These are phyloP conservation scores for Yamadazyma sp. DNA, from an alignment of 1,139 yeast species.

Conservation along the genomic window DNA sequence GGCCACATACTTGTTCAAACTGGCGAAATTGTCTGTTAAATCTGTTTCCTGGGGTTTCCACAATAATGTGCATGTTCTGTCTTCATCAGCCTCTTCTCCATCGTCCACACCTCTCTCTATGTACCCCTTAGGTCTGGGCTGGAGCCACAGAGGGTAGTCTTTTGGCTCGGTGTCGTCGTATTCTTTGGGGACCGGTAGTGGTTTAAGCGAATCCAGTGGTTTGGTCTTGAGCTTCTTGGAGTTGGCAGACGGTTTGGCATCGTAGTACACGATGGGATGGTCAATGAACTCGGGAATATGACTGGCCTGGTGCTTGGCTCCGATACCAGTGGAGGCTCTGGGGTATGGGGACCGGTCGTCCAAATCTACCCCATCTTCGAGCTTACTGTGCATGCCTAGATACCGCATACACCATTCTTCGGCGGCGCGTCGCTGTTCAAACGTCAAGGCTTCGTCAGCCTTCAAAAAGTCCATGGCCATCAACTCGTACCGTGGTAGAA, in stretches of 20 bases:
- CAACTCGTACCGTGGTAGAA: constrained; percentile 59
- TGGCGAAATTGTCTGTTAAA: constrained; percentile 27
- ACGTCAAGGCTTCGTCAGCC: constrained; percentile 39
- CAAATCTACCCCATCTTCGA: constrained; percentile 77
- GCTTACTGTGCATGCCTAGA: constrained; percentile 70
- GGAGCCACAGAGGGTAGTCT: constrained; percentile 73
- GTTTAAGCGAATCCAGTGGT: constrained; percentile 21
- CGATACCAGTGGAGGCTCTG: constrained; percentile 75
- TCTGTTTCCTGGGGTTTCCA: constrained; percentile 58
- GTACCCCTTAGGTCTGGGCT: constrained; percentile 76
- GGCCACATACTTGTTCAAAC: constrained; percentile 54
- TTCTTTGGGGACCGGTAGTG: constrained; percentile 49
- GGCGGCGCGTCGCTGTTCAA: constrained; percentile 47
- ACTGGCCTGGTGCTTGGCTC: constrained; percentile 71
- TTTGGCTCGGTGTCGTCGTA: constrained; percentile 38
- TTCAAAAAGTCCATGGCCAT: constrained; percentile 55
- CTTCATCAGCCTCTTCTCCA: constrained; percentile 44
- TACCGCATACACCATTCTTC: constrained; percentile 85
- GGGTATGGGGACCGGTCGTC: constrained; percentile 81
- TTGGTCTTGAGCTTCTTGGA: constrained; percentile 22
- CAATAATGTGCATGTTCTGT: constrained; percentile 55
- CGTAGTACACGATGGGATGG: constrained; percentile 70
- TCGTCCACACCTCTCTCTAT: constrained; percentile 83
- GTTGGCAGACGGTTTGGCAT: constrained; percentile 23
- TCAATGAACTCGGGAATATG: constrained; percentile 67